Evolutionary conservation across 2,329 filamentous ascomycete genomes (phyloP).

Genomic region (Aureobasidium sp.): DNA sequence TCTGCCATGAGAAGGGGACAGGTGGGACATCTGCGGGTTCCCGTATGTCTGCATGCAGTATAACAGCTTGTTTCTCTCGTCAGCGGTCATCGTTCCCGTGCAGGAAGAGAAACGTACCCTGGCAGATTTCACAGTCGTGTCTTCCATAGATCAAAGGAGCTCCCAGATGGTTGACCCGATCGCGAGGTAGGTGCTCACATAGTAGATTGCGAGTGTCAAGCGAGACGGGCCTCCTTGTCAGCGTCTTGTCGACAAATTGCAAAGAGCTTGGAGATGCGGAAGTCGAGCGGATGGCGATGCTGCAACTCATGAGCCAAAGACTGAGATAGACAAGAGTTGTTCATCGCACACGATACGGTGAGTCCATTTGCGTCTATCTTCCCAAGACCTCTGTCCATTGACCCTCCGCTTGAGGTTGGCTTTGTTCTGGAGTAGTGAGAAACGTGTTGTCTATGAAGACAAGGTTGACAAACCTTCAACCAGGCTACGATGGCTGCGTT

Average conservation of each 20-base stretch:
- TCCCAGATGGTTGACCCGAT: background rate
- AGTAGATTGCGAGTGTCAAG: background rate
- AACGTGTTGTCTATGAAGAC: background rate
- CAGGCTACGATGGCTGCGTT: background rate
- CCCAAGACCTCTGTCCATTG: background rate
- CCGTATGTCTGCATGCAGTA: background rate
- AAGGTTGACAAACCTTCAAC: background rate
- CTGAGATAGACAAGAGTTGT: background rate
- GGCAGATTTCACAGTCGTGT: conserved; percentile 2
- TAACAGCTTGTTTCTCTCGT: background rate
- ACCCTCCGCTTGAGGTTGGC: background rate
- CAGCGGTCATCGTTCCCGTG: background rate
- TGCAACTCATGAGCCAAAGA: background rate
- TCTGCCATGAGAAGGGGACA: background rate
- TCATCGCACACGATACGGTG: background rate
- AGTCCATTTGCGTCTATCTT: conserved; percentile 5
- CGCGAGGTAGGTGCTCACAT: background rate
- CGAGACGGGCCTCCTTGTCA: background rate
- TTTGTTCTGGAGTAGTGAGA: background rate
- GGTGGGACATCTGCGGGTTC: background rate
- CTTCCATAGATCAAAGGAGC: background rate
- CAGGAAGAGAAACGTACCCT: background rate
- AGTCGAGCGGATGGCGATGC: background rate
- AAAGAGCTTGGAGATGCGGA: background rate
- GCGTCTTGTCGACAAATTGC: background rate